These are phyloP conservation scores for Solanum hybrid DNA, from an alignment of 305 asterid genomes.

Conservation along the genomic window DNA sequence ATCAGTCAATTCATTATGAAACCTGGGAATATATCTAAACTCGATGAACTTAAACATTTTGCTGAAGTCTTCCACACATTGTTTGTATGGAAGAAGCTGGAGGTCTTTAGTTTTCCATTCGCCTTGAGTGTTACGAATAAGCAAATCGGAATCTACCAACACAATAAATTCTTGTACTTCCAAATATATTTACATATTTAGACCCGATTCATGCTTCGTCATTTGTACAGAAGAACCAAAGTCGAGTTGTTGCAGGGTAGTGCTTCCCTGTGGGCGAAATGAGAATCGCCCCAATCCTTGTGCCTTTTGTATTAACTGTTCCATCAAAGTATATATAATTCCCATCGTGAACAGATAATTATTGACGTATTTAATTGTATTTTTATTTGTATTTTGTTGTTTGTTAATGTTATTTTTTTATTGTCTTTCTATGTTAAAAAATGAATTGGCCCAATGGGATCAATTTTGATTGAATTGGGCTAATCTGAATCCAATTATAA, in stretches of 20 bases:
- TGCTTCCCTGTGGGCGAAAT: not conserved
- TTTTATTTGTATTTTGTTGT: too few species aligned
- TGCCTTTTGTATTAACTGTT: not conserved
- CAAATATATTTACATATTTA: too few species aligned
- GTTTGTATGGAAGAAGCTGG: not conserved
- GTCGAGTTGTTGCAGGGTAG: not conserved
- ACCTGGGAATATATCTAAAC: not conserved
- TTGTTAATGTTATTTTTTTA: too few species aligned
- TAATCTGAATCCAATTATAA: too few species aligned
- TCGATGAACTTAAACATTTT: not conserved
- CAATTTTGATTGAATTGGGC: not conserved
- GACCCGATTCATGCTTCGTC: not conserved
- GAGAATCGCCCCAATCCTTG: too few species aligned
- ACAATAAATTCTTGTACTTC: not conserved
- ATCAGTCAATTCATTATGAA: not conserved
- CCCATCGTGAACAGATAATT: too few species aligned
- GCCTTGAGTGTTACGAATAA: not conserved
- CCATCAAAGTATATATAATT: not conserved
- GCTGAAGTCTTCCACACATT: not conserved
- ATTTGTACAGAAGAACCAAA: not conserved
- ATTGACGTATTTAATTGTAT: not conserved
- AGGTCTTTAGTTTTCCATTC: not conserved
- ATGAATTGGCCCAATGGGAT: not conserved
- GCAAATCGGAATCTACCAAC: not conserved
- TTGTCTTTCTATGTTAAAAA: too few species aligned